Conservation (phyloP, 805 yeast genomes). For the Suhomyces kilbournensis region DNA sequence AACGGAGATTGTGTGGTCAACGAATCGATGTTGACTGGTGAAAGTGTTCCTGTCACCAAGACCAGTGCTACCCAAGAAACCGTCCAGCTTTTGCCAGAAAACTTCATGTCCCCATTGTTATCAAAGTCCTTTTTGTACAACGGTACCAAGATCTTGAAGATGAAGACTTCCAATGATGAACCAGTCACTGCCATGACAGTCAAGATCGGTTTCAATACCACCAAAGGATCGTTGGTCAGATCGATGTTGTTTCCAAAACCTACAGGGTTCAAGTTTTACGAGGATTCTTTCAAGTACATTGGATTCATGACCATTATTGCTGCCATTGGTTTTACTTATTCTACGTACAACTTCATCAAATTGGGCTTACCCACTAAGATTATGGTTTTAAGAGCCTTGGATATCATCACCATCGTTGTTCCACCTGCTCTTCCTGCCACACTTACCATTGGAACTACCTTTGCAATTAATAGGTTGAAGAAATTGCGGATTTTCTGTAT, state of each 20-base stretch:
- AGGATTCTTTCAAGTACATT: slow-evolving; percentile 92
- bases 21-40: slow-evolving; percentile 98
- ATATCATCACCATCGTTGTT: slow-evolving; percentile 91
- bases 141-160: slow-evolving; percentile 87
- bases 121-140: slow-evolving; percentile 76
- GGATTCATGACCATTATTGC: slow-evolving; percentile 93
- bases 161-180: slow-evolving; percentile 66
- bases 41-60: slow-evolving; percentile 94
- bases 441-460: slow-evolving; percentile 91
- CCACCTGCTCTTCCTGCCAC: slow-evolving; percentile 99
- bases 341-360: slow-evolving; percentile 77
- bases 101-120: slow-evolving; percentile 61
- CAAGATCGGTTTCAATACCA: slow-evolving; percentile 90
- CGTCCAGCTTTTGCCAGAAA: slow-evolving; percentile 53
- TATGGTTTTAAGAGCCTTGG: slow-evolving; percentile 86
- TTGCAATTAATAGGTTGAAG: slow-evolving; percentile 77
- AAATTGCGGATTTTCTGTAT: slow-evolving; percentile 72
- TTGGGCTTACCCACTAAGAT: slow-evolving; percentile 66
- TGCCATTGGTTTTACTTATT: slow-evolving; percentile 73
- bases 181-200: slow-evolving; percentile 86
- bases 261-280: slow-evolving; percentile 85
- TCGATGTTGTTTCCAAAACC: slow-evolving; percentile 98
- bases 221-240: slow-evolving; percentile 89
- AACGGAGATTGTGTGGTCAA: slow-evolving; percentile 96
- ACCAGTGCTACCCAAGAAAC: slow-evolving; percentile 61